phyloP scores from a whole-genome alignment of 257 asterid species.

The Primulina tabacum region DNA sequence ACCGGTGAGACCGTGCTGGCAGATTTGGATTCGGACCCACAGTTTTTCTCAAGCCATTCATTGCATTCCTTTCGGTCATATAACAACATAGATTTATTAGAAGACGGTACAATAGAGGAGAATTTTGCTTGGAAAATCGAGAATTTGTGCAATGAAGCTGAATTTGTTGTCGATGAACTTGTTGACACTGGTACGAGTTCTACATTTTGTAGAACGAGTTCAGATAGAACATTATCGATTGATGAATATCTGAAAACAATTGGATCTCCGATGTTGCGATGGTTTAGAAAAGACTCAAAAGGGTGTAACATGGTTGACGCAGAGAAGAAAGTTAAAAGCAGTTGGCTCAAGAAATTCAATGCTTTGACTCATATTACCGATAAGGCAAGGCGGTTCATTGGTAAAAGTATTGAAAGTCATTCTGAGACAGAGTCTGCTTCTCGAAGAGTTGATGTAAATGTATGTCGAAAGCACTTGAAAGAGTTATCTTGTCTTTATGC shows the following conservation, averaged over 20 bases:
- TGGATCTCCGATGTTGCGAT: slow-evolving; percentile 52
- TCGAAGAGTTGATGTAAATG: slow-evolving; percentile 46
- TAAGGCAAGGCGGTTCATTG: slow-evolving; percentile 37
- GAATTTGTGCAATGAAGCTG: slow-evolving; percentile 53
- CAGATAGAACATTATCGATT: slow-evolving; percentile 46
- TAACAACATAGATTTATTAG: slow-evolving; percentile 31
- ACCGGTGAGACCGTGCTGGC: slow-evolving; percentile 41
- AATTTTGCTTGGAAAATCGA: slow-evolving; percentile 36
- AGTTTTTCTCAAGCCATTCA: slow-evolving; percentile 42
- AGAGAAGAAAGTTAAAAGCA: slow-evolving; percentile 46
- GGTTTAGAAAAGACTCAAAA: slow-evolving; percentile 46
- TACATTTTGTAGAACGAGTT: slow-evolving; percentile 48
- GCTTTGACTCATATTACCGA: slow-evolving; percentile 33
- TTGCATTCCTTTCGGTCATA: slow-evolving; percentile 33
- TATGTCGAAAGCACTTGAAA: slow-evolving; percentile 44
- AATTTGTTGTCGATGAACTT: slow-evolving; percentile 42
- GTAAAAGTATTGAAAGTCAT: slow-evolving; percentile 29
- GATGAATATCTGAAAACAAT: slow-evolving; percentile 64
- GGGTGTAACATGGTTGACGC: slow-evolving; percentile 25
- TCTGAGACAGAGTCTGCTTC: slow-evolving; percentile 23
- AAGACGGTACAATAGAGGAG: slow-evolving; percentile 33
- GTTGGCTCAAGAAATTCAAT: slow-evolving; percentile 60
- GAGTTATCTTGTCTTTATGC: slow-evolving; percentile 66
- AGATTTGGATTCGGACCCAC: slow-evolving; percentile 41
- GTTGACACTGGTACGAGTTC: slow-evolving; percentile 43